Conservation (phyloP, 1,139 yeast genomes). For the Wickerhamomyces sp. region DNA sequence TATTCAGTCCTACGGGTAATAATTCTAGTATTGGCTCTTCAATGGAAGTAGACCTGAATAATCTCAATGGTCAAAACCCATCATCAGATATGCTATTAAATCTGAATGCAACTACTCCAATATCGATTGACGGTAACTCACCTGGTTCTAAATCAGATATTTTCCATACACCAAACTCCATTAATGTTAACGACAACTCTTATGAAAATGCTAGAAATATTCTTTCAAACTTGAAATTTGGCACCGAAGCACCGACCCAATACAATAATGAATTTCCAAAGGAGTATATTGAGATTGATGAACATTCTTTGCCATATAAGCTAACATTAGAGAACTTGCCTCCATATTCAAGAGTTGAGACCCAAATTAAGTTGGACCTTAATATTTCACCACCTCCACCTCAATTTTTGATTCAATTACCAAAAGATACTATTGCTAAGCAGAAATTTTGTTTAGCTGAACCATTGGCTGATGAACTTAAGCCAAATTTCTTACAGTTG, state of each 20-base stretch:
- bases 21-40: background rate
- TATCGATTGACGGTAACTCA: slow-evolving; percentile 10
- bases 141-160: slow-evolving; percentile 16
- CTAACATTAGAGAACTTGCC: slow-evolving; percentile 64
- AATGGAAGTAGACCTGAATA: slow-evolving; percentile 1
- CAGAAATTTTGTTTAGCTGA: slow-evolving; percentile 67
- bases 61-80: background rate
- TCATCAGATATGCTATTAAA: background rate
- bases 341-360: slow-evolving; percentile 82
- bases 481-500: slow-evolving; percentile 51
- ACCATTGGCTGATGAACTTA: slow-evolving; percentile 39
- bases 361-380: slow-evolving; percentile 79
- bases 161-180: slow-evolving; percentile 21
- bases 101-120: slow-evolving; percentile 15
- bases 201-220: slow-evolving; percentile 50
- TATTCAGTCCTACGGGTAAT: slow-evolving; percentile 6
- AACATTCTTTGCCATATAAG: slow-evolving; percentile 47
- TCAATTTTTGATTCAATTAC: slow-evolving; percentile 68
- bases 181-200: slow-evolving; percentile 8
- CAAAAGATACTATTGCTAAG: slow-evolving; percentile 83
- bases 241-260: slow-evolving; percentile 30
- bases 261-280: slow-evolving; percentile 20
- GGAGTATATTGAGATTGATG: slow-evolving; percentile 20
- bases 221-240: slow-evolving; percentile 53
- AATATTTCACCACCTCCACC: slow-evolving; percentile 69